A percentile compares a stretch with the other conserved stretches of the same genome.
These are phyloP conservation scores for Elongisporangium undulatum DNA, from an alignment of 352 stramenopile genomes.

Conservation along the genomic window DNA sequence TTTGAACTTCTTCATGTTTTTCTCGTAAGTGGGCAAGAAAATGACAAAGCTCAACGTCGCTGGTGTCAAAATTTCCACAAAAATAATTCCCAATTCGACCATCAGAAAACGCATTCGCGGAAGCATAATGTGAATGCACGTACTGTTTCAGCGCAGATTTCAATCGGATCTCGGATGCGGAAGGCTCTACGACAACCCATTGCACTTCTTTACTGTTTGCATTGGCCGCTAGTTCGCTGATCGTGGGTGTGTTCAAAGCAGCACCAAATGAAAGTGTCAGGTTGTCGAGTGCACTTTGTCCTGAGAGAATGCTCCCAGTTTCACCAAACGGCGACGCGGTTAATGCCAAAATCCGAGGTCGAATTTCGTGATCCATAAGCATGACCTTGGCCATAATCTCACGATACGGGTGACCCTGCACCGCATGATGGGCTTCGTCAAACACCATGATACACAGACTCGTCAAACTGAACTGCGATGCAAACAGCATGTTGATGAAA, in stretches of 20 bases:
- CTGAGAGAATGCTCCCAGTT: slow-evolving; percentile 25
- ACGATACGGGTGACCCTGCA: slow-evolving; percentile 54
- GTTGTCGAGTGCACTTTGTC: slow-evolving; percentile 28
- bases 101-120: slow-evolving; percentile 18
- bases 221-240: slow-evolving; percentile 37
- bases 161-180: slow-evolving; percentile 25
- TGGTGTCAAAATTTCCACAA: slow-evolving; percentile 40
- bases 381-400: slow-evolving; percentile 43
- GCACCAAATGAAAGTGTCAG: slow-evolving; percentile 44
- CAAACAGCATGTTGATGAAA: slow-evolving; percentile 58
- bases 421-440: slow-evolving; percentile 78
- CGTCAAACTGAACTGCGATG: slow-evolving; percentile 24
- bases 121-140: slow-evolving; percentile 32
- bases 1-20: slow-evolving; percentile 6
- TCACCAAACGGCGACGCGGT: slow-evolving; percentile 76
- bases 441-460: slow-evolving; percentile 76
- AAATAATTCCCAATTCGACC: slow-evolving; percentile 39
- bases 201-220: slow-evolving; percentile 56
- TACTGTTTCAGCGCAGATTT: slow-evolving; percentile 37
- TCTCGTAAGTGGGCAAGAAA: slow-evolving; percentile 41
- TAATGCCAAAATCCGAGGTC: slow-evolving; percentile 56
- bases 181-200: slow-evolving; percentile 49
- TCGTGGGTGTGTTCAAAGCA: slow-evolving; percentile 56
- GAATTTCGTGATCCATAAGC: slow-evolving; percentile 10
- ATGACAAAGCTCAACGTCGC: slow-evolving; percentile 47